A percentile compares a stretch with the other conserved stretches of the same genome.
phyloP scores from a whole-genome alignment of 1,139 yeast genomes.

The Sugiyamaella paludigena region DNA sequence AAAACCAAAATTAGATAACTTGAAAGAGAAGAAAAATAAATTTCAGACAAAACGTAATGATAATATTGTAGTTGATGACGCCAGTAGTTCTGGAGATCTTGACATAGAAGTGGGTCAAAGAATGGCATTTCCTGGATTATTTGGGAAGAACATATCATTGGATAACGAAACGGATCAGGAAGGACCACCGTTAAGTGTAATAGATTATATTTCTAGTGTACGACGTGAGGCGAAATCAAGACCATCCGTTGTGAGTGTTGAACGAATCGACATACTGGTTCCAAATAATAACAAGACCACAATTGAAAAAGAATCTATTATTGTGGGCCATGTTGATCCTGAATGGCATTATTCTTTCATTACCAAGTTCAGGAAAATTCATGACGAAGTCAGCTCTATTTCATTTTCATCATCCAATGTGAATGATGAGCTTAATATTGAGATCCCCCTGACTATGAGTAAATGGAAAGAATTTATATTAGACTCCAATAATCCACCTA shows the following conservation, averaged over 20 bases:
- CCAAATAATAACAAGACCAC: neutral
- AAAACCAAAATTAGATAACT: neutral
- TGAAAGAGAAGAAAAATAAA: neutral
- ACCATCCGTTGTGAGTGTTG: slow-evolving; percentile 20
- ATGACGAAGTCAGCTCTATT: neutral
- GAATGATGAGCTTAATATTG: neutral
- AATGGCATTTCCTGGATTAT: slow-evolving; percentile 7
- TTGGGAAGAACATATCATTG: neutral
- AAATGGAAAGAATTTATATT: slow-evolving; percentile 27
- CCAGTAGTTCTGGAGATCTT: neutral
- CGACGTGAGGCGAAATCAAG: slow-evolving; percentile 26
- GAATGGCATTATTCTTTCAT: slow-evolving; percentile 8
- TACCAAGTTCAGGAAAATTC: neutral
- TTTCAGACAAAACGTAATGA: neutral
- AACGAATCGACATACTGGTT: neutral
- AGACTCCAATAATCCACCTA: slow-evolving; percentile 15
- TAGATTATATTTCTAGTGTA: slow-evolving; percentile 28
- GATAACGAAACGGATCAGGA: neutral
- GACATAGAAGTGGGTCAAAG: slow-evolving; percentile 6
- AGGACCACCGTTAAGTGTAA: slow-evolving; percentile 23
- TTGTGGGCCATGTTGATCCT: neutral
- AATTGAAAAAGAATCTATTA: slow-evolving; percentile 1
- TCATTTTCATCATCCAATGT: neutral
- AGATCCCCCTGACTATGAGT: slow-evolving; percentile 26
- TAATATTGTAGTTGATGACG: neutral